Percentiles rank a stretch among this genome's conserved stretches.
Evolutionary conservation across 208 protist genomes (phyloP).

Genomic region (Acanthamoeba divionensis): DNA sequence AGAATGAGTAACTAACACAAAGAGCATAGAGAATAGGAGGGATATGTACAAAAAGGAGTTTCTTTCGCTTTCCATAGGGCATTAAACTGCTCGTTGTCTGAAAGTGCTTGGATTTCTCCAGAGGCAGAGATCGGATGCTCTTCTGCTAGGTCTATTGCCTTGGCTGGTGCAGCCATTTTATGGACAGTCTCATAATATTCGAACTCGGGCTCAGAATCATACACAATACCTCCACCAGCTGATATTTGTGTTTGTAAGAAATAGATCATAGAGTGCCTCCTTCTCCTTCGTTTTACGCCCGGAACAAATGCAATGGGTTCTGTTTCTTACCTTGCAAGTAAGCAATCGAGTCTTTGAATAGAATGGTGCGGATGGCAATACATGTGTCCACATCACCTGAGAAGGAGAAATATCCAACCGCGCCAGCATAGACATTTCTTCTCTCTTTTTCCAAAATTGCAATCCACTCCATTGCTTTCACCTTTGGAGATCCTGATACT

Average conservation of each 20-base stretch:
- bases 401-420: slow-evolving; percentile 64
- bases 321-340: slow-evolving; percentile 58
- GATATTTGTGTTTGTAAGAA: neutral
- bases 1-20: too few species aligned
- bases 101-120: too few species aligned
- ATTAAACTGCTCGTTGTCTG: too few species aligned
- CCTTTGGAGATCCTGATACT: slow-evolving; percentile 68
- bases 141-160: neutral
- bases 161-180: slow-evolving; percentile 48
- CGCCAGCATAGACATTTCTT: slow-evolving; percentile 69
- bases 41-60: too few species aligned
- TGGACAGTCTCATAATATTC: slow-evolving; percentile 73
- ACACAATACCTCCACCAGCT: slow-evolving; percentile 73
- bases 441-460: slow-evolving; percentile 56
- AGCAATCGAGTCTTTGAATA: slow-evolving; percentile 36
- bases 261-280: neutral
- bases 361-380: slow-evolving; percentile 70
- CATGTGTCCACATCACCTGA: slow-evolving; percentile 69
- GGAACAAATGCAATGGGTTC: neutral
- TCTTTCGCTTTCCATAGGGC: too few species aligned
- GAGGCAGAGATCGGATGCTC: neutral
- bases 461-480: slow-evolving; percentile 73
- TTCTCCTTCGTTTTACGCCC: neutral
- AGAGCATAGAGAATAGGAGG: too few species aligned
- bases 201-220: slow-evolving; percentile 60